Conservation (phyloP, 768 basidiomycete species). For the Cyathus striatus region DNA sequence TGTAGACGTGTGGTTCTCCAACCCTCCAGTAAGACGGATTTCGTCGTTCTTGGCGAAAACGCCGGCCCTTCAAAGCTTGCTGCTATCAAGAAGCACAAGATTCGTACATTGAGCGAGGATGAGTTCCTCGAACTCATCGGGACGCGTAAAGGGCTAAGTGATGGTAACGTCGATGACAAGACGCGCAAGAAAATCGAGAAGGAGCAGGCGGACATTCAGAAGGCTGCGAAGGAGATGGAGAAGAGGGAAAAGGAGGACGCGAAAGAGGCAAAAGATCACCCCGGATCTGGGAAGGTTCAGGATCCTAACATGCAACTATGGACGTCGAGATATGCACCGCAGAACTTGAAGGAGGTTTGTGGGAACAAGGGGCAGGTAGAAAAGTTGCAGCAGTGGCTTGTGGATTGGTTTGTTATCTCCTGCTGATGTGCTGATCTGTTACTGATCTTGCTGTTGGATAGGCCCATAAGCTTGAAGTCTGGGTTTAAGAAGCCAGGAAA, state of each 20-base stretch:
- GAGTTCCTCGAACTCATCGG: conserved; percentile 80
- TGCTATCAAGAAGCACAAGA: conserved; percentile 75
- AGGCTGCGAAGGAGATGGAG: conserved; percentile 76
- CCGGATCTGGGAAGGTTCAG: conserved; percentile 15
- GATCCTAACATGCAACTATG: conserved; percentile 71
- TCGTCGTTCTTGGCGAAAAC: conserved; percentile 81
- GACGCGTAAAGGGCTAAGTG: conserved; percentile 52
- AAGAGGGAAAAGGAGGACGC: conserved; percentile 56
- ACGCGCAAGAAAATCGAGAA: conserved; percentile 76
- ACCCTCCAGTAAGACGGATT: conserved; percentile 87
- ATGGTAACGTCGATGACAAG: conserved; percentile 65
- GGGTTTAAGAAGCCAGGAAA: conserved; percentile 95
- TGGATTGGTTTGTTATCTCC: conserved; percentile 64
- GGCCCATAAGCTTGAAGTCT: conserved; percentile 67
- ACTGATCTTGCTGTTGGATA: conserved; percentile 19
- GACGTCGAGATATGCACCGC: conserved; percentile 95
- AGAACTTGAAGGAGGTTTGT: conserved; percentile 82
- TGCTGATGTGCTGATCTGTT: neutral
- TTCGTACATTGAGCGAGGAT: conserved; percentile 81
- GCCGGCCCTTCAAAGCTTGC: conserved; percentile 89
- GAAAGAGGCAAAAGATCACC: conserved; percentile 17
- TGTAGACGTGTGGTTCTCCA: conserved; percentile 78
- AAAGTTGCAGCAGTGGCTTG: conserved; percentile 82
- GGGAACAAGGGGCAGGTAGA: conserved; percentile 94
- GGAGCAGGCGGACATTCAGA: conserved; percentile 70